Percentiles rank a stretch among this genome's conserved stretches.
Evolutionary conservation across 306 rosid genomes (phyloP).

Genomic region (Begonia masoniana): DNA sequence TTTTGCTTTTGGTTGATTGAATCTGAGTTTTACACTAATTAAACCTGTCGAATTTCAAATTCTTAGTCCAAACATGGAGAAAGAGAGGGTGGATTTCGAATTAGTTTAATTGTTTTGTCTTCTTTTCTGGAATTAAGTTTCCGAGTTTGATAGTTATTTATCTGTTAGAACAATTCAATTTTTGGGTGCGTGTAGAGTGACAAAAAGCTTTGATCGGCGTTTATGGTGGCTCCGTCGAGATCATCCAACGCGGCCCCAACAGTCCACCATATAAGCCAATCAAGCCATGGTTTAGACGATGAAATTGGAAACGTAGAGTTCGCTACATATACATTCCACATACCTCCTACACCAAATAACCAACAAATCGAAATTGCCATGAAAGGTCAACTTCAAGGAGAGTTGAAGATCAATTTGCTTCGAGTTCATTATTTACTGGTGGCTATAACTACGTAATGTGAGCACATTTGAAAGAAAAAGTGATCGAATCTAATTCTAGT

Average conservation of each 20-base stretch:
- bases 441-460: slow-evolving; percentile 76
- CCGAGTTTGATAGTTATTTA: background rate
- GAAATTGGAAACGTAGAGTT: too few species aligned
- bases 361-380: too few species aligned
- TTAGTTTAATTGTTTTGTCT: too few species aligned
- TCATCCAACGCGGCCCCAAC: too few species aligned
- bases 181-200: background rate
- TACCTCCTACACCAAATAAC: too few species aligned
- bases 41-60: too few species aligned
- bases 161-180: background rate
- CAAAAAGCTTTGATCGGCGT: background rate
- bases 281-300: too few species aligned
- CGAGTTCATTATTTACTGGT: slow-evolving; percentile 79
- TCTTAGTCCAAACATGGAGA: background rate
- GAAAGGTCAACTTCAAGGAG: too few species aligned
- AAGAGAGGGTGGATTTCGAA: background rate
- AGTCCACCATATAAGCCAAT: too few species aligned
- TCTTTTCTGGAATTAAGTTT: background rate
- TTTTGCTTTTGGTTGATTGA: background rate
- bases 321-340: too few species aligned
- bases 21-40: background rate
- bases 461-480: too few species aligned
- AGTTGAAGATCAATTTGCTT: slow-evolving; percentile 88
- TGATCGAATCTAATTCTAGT: slow-evolving; percentile 67
- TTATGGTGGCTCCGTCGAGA: background rate